These are phyloP conservation scores for Xenoacremonium recifei DNA, from an alignment of 2,329 filamentous ascomycete genomes.

Conservation along the genomic window DNA sequence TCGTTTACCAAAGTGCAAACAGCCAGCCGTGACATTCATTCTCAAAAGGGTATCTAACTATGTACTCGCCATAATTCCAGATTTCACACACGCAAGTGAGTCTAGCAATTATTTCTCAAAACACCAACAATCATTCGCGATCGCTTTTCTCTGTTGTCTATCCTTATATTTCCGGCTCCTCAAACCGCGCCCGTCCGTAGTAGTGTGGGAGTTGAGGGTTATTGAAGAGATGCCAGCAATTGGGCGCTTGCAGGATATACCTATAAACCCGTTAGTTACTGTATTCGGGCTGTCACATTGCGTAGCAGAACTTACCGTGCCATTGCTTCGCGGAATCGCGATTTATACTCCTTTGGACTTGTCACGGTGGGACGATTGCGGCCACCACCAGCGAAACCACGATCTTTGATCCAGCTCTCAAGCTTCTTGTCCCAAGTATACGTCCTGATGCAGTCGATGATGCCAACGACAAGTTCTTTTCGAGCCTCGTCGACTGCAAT, in stretches of 20 bases:
- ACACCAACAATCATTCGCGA: neutral
- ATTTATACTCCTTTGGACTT: conserved; percentile 96
- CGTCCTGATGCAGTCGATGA: conserved; percentile 97
- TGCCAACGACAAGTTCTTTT: conserved; percentile 92
- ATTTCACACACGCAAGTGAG: neutral
- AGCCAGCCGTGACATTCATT: conserved; percentile 2
- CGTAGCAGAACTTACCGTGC: conserved; percentile 63
- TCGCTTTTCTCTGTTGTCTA: neutral
- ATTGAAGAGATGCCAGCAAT: conserved; percentile 72
- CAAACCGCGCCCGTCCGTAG: conserved; percentile 37
- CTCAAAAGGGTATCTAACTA: conserved; percentile 17
- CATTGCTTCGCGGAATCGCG: conserved; percentile 94
- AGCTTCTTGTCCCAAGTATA: conserved; percentile 99
- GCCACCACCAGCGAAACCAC: conserved; percentile 74
- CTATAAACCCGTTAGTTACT: conserved; percentile 29
- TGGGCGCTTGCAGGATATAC: conserved; percentile 73
- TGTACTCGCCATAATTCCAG: neutral
- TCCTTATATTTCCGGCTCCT: conserved; percentile 33
- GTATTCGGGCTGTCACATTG: neutral
- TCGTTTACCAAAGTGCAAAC: conserved; percentile 1
- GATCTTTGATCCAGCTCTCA: conserved; percentile 99
- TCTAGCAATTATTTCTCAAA: neutral
- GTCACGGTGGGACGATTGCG: conserved; percentile 91
- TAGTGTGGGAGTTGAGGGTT: conserved; percentile 37
- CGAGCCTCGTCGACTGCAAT: conserved; percentile 89